These are phyloP conservation scores for Torulaspora delbrueckii DNA, from an alignment of 805 yeast genomes.

Conservation along the genomic window DNA sequence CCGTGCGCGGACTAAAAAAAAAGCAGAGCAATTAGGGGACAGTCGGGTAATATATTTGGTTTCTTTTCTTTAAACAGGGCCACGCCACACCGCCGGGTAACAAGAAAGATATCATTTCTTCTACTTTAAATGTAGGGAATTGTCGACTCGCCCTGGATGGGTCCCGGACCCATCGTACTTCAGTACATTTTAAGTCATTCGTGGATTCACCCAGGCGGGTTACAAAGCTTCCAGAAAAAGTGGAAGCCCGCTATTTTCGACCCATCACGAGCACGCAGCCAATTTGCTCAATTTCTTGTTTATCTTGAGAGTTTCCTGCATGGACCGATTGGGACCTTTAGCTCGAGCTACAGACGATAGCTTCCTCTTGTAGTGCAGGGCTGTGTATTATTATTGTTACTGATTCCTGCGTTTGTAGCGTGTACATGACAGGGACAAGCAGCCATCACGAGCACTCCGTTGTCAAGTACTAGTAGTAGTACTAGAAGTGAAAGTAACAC, in stretches of 20 bases:
- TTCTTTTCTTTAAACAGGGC: neutral
- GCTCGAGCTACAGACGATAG: neutral
- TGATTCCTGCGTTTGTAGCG: neutral
- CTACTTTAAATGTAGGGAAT: too few relatives aligned
- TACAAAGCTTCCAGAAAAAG: neutral
- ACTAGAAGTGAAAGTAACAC: too few relatives aligned
- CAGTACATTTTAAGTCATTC: too few relatives aligned
- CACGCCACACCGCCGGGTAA: neutral
- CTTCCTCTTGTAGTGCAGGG: neutral
- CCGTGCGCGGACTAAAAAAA: conserved; percentile 4
- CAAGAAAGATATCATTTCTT: too few relatives aligned
- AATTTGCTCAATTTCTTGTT: neutral
- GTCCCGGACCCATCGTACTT: too few relatives aligned
- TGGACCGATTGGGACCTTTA: conserved; percentile 2
- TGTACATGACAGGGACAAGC: neutral
- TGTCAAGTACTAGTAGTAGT: neutral
- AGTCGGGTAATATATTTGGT: neutral
- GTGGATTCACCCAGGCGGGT: too few relatives aligned
- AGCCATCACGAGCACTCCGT: conserved; percentile 1
- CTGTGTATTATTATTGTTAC: neutral
- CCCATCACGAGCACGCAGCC: conserved; percentile 1
- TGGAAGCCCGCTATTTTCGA: neutral
- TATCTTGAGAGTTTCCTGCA: conserved; percentile 1
- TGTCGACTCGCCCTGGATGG: too few relatives aligned
- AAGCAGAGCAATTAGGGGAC: neutral